These are phyloP conservation scores for Tolypocladium capitatum DNA, from an alignment of 2,329 filamentous ascomycete species.

Conservation along the genomic window DNA sequence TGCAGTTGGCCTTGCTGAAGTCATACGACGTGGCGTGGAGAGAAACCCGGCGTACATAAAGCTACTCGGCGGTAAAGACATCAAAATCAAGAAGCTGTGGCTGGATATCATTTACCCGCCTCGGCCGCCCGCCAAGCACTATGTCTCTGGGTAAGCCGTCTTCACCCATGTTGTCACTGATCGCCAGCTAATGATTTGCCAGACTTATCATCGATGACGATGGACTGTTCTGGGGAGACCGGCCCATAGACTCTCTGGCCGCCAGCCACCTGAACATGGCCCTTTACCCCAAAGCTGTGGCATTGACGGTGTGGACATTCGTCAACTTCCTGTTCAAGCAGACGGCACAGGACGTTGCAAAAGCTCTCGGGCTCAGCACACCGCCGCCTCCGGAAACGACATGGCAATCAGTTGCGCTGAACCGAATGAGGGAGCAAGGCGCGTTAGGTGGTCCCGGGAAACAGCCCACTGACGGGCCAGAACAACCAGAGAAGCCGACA, in stretches of 20 bases:
- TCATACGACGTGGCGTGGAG: constrained; percentile 24
- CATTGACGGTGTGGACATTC: constrained; percentile 38
- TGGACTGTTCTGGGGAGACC: constrained; percentile 31
- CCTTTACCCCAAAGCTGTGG: constrained; percentile 40
- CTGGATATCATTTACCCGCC: constrained; percentile 48
- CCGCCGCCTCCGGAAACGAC: constrained; percentile 12
- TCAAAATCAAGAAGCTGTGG: constrained; percentile 40
- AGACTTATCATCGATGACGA: constrained; percentile 39
- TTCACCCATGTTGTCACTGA: constrained; percentile 6
- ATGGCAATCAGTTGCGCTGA: constrained; percentile 18
- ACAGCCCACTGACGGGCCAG: constrained; percentile 11
- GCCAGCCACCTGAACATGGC: constrained; percentile 33
- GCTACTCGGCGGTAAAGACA: constrained; percentile 30
- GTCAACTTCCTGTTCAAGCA: constrained; percentile 32
- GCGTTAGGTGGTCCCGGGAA: constrained; percentile 10
- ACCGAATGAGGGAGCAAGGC: constrained; percentile 13
- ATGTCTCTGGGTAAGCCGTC: constrained; percentile 43
- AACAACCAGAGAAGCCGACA: constrained; percentile 11
- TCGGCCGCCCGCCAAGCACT: constrained; percentile 44
- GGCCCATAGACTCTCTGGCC: constrained; percentile 32
- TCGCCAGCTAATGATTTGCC: constrained; percentile 1
- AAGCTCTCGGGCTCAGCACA: constrained; percentile 29
- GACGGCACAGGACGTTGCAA: constrained; percentile 28
- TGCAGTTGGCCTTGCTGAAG: constrained; percentile 18
- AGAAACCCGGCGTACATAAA: constrained; percentile 27